Conservation (phyloP, 305 asterid species). For the Caryopteris hybrid region DNA sequence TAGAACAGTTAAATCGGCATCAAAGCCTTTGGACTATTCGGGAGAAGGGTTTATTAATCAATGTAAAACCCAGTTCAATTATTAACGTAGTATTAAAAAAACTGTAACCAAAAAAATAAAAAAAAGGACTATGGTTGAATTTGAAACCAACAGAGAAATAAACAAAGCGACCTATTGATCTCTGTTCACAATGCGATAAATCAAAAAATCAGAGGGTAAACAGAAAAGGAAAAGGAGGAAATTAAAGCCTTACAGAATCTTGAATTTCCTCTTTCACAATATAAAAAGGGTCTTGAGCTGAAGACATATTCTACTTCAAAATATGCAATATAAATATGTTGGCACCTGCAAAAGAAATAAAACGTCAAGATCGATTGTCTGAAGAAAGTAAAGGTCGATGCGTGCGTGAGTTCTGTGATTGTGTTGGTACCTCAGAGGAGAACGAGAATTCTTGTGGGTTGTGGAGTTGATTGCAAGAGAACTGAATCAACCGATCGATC, state of each 20-base stretch:
- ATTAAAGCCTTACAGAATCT: slow-evolving; percentile 62
- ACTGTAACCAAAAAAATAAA: background rate
- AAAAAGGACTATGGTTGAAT: background rate
- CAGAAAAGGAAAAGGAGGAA: background rate
- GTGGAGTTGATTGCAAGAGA: too few species aligned
- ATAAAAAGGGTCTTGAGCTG: slow-evolving; percentile 92
- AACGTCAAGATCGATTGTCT: slow-evolving; percentile 14
- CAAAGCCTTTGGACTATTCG: slow-evolving; percentile 3
- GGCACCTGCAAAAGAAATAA: slow-evolving; percentile 15
- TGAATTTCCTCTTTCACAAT: slow-evolving; percentile 95
- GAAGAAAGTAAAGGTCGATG: too few species aligned
- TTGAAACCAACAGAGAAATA: background rate
- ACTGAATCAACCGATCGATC: too few species aligned
- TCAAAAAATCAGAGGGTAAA: too few species aligned
- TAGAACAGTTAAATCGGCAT: background rate
- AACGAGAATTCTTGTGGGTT: too few species aligned
- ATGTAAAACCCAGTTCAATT: slow-evolving; percentile 11
- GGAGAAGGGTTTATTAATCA: background rate
- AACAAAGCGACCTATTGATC: slow-evolving; percentile 10
- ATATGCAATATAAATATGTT: background rate
- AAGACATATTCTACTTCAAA: slow-evolving; percentile 40
- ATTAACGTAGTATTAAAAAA: background rate
- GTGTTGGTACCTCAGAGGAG: too few species aligned
- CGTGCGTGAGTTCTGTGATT: too few species aligned
- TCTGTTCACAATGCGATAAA: background rate